Evolutionary conservation across 2,329 filamentous ascomycete genomes (phyloP).

Genomic region (Blumeria hordei): DNA sequence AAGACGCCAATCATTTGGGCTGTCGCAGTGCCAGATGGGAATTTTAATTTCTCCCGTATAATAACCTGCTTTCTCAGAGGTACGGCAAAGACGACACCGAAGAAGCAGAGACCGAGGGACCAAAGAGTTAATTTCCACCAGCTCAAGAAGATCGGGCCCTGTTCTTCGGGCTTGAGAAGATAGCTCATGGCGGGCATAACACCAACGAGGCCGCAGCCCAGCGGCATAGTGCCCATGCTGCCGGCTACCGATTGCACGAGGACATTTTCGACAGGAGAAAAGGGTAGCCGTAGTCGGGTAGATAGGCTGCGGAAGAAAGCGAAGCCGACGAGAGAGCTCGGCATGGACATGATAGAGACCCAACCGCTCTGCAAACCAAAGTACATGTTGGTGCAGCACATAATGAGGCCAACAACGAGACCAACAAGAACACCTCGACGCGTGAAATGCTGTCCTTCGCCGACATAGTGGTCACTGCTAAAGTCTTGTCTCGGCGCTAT

Average conservation of each 20-base stretch:
- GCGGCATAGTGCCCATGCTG: slow-evolving; percentile 85
- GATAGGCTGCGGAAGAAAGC: slow-evolving; percentile 70
- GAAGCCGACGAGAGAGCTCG: slow-evolving; percentile 79
- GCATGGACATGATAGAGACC: slow-evolving; percentile 88
- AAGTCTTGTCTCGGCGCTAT: no score
- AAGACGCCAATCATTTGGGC: slow-evolving; percentile 80
- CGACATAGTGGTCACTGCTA: slow-evolving; percentile 7
- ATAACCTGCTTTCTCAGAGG: slow-evolving; percentile 79
- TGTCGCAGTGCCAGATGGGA: slow-evolving; percentile 87
- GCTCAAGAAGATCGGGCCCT: slow-evolving; percentile 48
- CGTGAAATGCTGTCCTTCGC: slow-evolving; percentile 48
- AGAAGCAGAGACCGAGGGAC: slow-evolving; percentile 84
- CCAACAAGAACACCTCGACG: slow-evolving; percentile 57
- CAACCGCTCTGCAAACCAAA: slow-evolving; percentile 81
- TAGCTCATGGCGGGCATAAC: slow-evolving; percentile 86
- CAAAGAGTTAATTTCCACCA: slow-evolving; percentile 65
- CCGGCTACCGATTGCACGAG: slow-evolving; percentile 90
- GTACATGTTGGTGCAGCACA: slow-evolving; percentile 95
- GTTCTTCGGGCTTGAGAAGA: slow-evolving; percentile 52
- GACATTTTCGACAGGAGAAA: slow-evolving; percentile 89
- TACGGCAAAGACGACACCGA: slow-evolving; percentile 90
- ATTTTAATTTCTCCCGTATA: slow-evolving; percentile 73
- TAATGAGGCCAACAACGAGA: slow-evolving; percentile 62
- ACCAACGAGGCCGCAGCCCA: slow-evolving; percentile 87
- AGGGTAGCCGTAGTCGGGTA: slow-evolving; percentile 50